Conservation (phyloP, 2,329 filamentous ascomycete genomes). For the Tolypocladium nubicola region DNA sequence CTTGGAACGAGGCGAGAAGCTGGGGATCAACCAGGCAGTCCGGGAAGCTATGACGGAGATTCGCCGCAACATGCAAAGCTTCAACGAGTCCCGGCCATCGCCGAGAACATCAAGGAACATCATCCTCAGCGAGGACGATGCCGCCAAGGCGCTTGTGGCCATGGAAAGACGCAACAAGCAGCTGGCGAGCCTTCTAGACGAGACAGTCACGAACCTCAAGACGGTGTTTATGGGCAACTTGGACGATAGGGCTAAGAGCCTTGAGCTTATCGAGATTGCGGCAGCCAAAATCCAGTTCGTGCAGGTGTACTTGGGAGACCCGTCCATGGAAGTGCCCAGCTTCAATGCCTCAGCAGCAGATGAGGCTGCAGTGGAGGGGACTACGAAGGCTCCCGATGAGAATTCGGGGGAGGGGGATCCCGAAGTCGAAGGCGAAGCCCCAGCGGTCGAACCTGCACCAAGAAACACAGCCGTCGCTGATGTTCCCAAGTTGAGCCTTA, state of each 20-base stretch:
- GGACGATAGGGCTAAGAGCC: slow-evolving; percentile 36
- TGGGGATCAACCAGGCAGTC: slow-evolving; percentile 71
- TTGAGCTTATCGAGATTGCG: slow-evolving; percentile 46
- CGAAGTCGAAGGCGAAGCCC: neutral
- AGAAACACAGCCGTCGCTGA: neutral
- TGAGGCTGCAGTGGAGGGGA: neutral
- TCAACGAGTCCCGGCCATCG: slow-evolving; percentile 45
- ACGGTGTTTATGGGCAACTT: slow-evolving; percentile 40
- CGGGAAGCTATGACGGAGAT: slow-evolving; percentile 76
- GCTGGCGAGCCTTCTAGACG: slow-evolving; percentile 57
- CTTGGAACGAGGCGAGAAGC: slow-evolving; percentile 60
- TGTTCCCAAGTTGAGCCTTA: neutral
- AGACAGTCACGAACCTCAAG: slow-evolving; percentile 53
- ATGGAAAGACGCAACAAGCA: slow-evolving; percentile 57
- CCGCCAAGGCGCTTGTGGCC: slow-evolving; percentile 28
- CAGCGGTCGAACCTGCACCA: neutral
- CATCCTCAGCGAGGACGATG: slow-evolving; percentile 23
- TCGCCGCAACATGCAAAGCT: slow-evolving; percentile 59
- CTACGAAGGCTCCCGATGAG: neutral
- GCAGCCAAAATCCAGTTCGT: slow-evolving; percentile 56
- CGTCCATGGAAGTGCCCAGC: slow-evolving; percentile 37
- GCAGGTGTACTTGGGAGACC: slow-evolving; percentile 50
- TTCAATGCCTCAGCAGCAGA: neutral
- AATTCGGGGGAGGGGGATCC: neutral
- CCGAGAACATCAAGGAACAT: slow-evolving; percentile 25